Base-by-base conservation (phyloP, 345 rosid species). In the Bruguiera parviflora region DNA sequence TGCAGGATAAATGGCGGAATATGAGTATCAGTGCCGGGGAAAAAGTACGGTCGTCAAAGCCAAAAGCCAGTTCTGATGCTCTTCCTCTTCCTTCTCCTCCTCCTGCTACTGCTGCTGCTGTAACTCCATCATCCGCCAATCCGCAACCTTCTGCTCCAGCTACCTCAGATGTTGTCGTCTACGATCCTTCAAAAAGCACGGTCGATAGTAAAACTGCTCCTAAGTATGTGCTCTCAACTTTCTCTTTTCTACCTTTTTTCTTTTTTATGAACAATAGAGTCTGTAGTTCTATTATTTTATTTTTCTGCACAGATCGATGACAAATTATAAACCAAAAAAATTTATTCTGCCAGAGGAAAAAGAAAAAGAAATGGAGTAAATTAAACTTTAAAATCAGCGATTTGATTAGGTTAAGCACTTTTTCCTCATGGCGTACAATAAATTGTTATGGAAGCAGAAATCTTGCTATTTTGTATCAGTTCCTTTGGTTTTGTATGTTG, bases 1-100 rank as follows among this genome's bases (percentile, higher is more conserved):
- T 5, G 16, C 49, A 95, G 99, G 99, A 95, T 72, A 95, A 95
- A 73, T 95, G 97, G 99, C 80, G 97, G 73, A 90, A 94, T 77
- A 74, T 91, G 95, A 78, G 80, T 67, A 94, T 87, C 47, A 79
- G 87, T 75, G 79, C 80, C 18, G 80, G 84, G 71, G 89, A 91
- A 53, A 94, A 84, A 82, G 71, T 86, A 59, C 77, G 89, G 61
- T 67, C 84, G 9, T 66, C 72, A 2, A 89, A 84, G 72, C 62
- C 80, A 15, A 89, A 88, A 84, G 75, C 80, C 2, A 77, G 52
- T 73, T 32, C 79, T 53, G 85, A 79, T 71, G 75, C 73, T 31
- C 61, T 27, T 56, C 28, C 59, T 10, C 59, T 13, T 56, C 59
- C 59, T 56, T 53, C 28, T 27, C 37, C 37, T 33, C 10, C 59